Conservation (phyloP, 306 rosid species). For the Vachellia pachyceras region DNA sequence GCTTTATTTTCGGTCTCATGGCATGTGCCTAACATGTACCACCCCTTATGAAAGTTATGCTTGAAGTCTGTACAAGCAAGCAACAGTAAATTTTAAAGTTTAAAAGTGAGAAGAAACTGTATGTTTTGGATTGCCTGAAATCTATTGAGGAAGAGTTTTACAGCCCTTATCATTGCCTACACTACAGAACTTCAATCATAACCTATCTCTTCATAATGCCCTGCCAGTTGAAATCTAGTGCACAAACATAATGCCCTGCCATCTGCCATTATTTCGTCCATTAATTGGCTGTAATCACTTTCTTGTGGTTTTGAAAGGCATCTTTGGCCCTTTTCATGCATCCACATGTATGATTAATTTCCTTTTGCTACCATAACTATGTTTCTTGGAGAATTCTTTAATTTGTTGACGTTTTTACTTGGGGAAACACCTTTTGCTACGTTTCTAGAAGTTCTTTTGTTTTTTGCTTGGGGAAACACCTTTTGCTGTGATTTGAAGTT, state of each 20-base stretch:
- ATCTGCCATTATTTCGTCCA: conserved; percentile 36
- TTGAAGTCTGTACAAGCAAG: background rate
- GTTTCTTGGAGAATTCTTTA: conserved; percentile 61
- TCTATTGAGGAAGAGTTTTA: conserved; percentile 36
- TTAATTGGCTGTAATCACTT: conserved; percentile 52
- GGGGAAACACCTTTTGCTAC: too few species aligned
- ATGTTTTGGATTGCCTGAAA: conserved; percentile 10
- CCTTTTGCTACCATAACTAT: conserved; percentile 64
- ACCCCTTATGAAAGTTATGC: background rate
- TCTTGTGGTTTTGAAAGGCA: conserved; percentile 51
- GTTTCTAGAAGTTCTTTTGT: too few species aligned
- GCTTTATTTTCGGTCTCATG: background rate
- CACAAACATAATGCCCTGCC: conserved; percentile 39
- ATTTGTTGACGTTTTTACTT: conserved; percentile 39
- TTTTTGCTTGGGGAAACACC: conserved; percentile 43
- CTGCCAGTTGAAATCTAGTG: conserved; percentile 49
- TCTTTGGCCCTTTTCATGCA: conserved; percentile 40
- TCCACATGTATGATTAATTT: conserved; percentile 58
- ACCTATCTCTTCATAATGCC: conserved; percentile 33
- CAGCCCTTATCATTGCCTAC: conserved; percentile 35
- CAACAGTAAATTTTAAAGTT: conserved; percentile 6
- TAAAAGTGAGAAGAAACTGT: conserved; percentile 30
- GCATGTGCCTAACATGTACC: background rate
- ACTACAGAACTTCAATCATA: conserved; percentile 39
- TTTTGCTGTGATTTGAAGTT: conserved; percentile 59